Percentiles rank a stretch among this genome's conserved stretches.
These are phyloP conservation scores for Chytriomyces hyalinus DNA, from an alignment of 192 early-diverging fungal genomes.

Conservation along the genomic window DNA sequence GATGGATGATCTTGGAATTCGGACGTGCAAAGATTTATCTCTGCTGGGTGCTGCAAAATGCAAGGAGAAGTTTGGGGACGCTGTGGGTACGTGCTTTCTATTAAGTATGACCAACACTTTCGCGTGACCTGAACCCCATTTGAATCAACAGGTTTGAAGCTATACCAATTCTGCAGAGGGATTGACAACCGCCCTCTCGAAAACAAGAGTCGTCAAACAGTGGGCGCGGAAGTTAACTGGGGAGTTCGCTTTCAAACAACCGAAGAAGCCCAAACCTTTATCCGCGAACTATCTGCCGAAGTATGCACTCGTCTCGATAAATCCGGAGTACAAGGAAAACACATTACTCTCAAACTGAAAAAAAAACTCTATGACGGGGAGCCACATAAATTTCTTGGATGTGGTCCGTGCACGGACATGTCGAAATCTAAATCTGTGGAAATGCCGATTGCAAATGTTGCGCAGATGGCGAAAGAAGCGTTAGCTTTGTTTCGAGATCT, in stretches of 20 bases:
- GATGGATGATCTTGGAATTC: conserved; percentile 44
- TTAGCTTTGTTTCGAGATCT: conserved; percentile 35
- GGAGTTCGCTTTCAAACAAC: conserved; percentile 82
- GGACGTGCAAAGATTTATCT: conserved; percentile 45
- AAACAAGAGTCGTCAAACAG: conserved; percentile 72
- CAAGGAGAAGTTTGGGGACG: conserved; percentile 69
- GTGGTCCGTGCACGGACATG: conserved; percentile 50
- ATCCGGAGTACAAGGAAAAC: conserved; percentile 59
- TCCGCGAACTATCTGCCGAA: conserved; percentile 67
- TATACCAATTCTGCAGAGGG: conserved; percentile 77
- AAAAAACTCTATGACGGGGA: conserved; percentile 53
- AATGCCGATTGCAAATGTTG: not conserved
- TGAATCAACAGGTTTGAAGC: conserved; percentile 55
- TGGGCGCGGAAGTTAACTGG: conserved; percentile 88
- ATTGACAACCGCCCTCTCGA: conserved; percentile 73
- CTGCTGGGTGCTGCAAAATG: conserved; percentile 47
- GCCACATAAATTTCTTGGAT: conserved; percentile 53
- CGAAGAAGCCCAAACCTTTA: conserved; percentile 71
- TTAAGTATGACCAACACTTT: not conserved
- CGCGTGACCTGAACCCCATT: too few relatives aligned
- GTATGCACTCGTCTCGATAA: conserved; percentile 64
- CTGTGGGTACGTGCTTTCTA: conserved; percentile 3
- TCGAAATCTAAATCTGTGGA: conserved; percentile 39
- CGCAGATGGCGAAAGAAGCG: conserved; percentile 32
- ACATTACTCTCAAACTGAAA: conserved; percentile 74